Percentiles rank a stretch among this genome's conserved stretches.
Evolutionary conservation across 305 asterid species (phyloP).

Genomic region (Fraxinus angustifolia): DNA sequence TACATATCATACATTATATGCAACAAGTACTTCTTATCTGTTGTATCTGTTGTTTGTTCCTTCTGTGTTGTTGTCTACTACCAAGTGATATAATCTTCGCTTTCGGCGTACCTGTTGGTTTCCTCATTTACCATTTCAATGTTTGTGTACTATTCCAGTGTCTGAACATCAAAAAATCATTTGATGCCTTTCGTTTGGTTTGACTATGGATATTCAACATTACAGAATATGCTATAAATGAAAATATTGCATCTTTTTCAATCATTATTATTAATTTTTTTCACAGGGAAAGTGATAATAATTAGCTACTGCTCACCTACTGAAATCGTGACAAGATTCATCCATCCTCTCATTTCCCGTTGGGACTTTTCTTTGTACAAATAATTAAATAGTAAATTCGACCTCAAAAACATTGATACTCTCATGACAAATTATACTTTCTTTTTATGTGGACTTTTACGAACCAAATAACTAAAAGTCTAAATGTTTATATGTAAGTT

Average conservation of each 20-base stretch:
- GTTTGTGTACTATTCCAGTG: background rate
- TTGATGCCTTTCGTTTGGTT: background rate
- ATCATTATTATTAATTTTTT: background rate
- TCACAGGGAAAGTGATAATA: background rate
- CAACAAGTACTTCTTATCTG: background rate
- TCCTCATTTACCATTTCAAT: background rate
- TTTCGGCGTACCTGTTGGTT: conserved; percentile 1
- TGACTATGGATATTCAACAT: background rate
- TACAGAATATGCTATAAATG: background rate
- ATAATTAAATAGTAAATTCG: background rate
- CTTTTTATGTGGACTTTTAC: background rate
- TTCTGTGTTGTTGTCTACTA: conserved; percentile 16
- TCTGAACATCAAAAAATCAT: background rate
- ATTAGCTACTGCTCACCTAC: background rate
- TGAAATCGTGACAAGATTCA: background rate
- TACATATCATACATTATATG: background rate
- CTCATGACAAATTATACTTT: background rate
- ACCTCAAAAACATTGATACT: background rate
- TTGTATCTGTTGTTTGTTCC: background rate
- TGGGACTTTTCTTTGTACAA: background rate
- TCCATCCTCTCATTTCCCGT: background rate
- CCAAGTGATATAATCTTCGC: conserved; percentile 13
- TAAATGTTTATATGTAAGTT: too few species aligned
- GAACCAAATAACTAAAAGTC: background rate
- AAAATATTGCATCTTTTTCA: background rate